These are phyloP conservation scores for Elsinoe australis DNA, from an alignment of 2,329 filamentous ascomycete species.

Conservation along the genomic window DNA sequence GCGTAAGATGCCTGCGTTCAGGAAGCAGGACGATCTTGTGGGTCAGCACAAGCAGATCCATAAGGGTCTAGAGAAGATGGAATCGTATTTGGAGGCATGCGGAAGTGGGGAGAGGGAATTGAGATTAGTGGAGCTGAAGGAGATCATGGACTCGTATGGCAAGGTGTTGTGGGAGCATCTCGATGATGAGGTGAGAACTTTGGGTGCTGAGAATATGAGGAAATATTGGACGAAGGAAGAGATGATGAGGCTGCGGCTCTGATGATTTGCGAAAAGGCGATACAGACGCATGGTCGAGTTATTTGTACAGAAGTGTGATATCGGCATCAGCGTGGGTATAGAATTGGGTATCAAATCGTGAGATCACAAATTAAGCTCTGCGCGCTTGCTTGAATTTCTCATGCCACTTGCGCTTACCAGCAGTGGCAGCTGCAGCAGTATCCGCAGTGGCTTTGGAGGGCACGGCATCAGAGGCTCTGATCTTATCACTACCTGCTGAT, in stretches of 20 bases:
- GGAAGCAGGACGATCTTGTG: slow-evolving; percentile 56
- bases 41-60: slow-evolving; percentile 75
- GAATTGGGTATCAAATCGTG: no score
- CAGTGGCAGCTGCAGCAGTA: neutral
- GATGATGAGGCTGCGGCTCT: slow-evolving; percentile 64
- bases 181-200: slow-evolving; percentile 70
- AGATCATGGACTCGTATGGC: slow-evolving; percentile 70
- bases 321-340: no score
- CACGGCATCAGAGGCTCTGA: slow-evolving; percentile 6
- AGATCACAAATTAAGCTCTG: slow-evolving; percentile 7
- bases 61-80: slow-evolving; percentile 39
- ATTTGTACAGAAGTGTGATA: no score
- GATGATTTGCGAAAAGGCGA: no score
- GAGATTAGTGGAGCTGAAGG: slow-evolving; percentile 52
- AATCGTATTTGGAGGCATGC: slow-evolving; percentile 28
- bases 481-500: no score
- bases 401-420: slow-evolving; percentile 34
- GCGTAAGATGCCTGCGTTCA: slow-evolving; percentile 70
- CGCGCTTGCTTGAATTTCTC: slow-evolving; percentile 31
- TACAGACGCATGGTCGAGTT: no score
- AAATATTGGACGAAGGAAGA: slow-evolving; percentile 72
- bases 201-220: slow-evolving; percentile 82
- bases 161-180: slow-evolving; percentile 73
- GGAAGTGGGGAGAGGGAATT: slow-evolving; percentile 55
- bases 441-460: neutral